Evolutionary conservation across 192 early-diverging fungal species (phyloP).

Genomic region (Coemansia sp.): DNA sequence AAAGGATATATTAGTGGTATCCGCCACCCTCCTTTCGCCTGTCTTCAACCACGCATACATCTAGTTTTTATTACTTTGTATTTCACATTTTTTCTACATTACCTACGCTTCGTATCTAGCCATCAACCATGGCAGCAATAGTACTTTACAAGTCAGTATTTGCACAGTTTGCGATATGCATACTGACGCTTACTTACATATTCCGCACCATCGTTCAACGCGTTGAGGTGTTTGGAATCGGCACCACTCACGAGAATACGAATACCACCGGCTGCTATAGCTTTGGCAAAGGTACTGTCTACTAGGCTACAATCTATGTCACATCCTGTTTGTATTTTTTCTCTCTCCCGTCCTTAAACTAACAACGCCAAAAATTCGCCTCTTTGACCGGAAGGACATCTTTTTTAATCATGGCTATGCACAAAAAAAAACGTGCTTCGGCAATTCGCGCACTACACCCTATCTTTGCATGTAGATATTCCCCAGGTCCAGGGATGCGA

Average conservation of each 20-base stretch:
- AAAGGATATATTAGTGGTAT: not conserved
- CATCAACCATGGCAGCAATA: conserved; percentile 8
- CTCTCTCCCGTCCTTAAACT: not conserved
- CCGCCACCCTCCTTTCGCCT: not conserved
- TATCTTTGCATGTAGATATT: conserved; percentile 23
- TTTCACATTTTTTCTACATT: not conserved
- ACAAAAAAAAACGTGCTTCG: not conserved
- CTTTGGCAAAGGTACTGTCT: conserved; percentile 49
- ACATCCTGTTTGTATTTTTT: not conserved
- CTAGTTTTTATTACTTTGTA: not conserved
- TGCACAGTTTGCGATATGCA: conserved; percentile 27
- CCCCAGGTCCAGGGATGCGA: conserved; percentile 59
- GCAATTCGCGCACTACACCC: conserved; percentile 6
- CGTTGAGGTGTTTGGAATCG: conserved; percentile 42
- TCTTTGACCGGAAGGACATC: not conserved
- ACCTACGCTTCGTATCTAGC: not conserved
- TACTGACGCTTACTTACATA: conserved; percentile 27
- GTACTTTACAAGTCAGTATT: conserved; percentile 26
- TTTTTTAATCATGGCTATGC: not conserved
- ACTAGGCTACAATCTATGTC: not conserved
- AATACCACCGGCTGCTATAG: conserved; percentile 41
- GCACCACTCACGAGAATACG: conserved; percentile 24
- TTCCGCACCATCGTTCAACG: conserved; percentile 23
- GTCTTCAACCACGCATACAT: not conserved
- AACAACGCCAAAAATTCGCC: not conserved